A percentile compares a stretch with the other conserved stretches of the same genome.
Evolutionary conservation across 495 filamentous ascomycete species (phyloP).

Genomic region (Talaromyces proteolyticus): DNA sequence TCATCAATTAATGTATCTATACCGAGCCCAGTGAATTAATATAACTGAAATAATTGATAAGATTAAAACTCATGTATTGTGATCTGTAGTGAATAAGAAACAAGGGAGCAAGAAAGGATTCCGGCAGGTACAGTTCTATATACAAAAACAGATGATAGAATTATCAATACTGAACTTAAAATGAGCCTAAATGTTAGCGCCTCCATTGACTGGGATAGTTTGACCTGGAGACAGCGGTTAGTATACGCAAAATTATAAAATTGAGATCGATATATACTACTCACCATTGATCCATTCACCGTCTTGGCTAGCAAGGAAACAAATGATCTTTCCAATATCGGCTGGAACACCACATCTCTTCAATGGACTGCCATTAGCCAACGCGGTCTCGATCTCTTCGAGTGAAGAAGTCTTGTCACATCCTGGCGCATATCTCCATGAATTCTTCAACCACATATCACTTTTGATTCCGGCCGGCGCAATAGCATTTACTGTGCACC

Average conservation of each 20-base stretch:
- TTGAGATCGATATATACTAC: constrained; percentile 11
- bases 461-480: constrained; percentile 74
- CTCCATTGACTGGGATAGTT: constrained; percentile 27
- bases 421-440: constrained; percentile 58
- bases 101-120: too few relatives aligned
- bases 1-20: too few relatives aligned
- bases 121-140: neutral
- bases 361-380: constrained; percentile 39
- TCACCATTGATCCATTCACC: constrained; percentile 59
- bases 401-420: constrained; percentile 28
- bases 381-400: constrained; percentile 34
- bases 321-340: constrained; percentile 54
- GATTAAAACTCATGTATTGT: too few relatives aligned
- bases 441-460: constrained; percentile 68
- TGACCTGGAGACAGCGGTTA: constrained; percentile 15
- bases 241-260: constrained; percentile 1
- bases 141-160: neutral
- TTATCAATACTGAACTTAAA: neutral
- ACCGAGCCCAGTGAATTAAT: too few relatives aligned
- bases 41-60: too few relatives aligned
- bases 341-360: constrained; percentile 48
- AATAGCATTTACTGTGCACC: constrained; percentile 72
- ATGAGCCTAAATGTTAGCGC: constrained; percentile 22
- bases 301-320: constrained; percentile 48
- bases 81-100: too few relatives aligned